These are phyloP conservation scores for Boletus edulis DNA, from an alignment of 768 basidiomycete genomes.

Conservation along the genomic window DNA sequence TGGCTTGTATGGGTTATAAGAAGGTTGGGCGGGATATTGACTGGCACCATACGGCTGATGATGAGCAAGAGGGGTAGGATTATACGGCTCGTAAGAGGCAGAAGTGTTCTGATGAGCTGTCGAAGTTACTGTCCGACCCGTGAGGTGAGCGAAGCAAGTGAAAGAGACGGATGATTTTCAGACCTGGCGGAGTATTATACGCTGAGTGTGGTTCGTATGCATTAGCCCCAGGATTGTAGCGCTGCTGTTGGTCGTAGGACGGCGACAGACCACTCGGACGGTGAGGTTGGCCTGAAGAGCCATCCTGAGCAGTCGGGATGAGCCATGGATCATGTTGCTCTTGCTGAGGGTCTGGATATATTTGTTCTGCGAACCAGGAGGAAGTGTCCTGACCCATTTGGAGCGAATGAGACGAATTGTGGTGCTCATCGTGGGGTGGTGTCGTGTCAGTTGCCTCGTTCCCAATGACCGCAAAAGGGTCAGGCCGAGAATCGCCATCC, in stretches of 20 bases:
- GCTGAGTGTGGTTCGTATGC: slow-evolving; percentile 21
- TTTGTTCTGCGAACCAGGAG: slow-evolving; percentile 38
- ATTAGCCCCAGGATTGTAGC: slow-evolving; percentile 30
- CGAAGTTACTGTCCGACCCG: slow-evolving; percentile 9
- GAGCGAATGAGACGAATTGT: slow-evolving; percentile 21
- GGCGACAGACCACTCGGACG: slow-evolving; percentile 9
- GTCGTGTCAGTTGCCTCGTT: slow-evolving; percentile 33
- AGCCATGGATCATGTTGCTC: slow-evolving; percentile 29
- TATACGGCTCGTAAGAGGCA: slow-evolving; percentile 26
- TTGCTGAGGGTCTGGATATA: slow-evolving; percentile 26
- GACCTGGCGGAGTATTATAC: slow-evolving; percentile 23
- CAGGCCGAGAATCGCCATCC: slow-evolving; percentile 52
- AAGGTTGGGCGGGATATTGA: slow-evolving; percentile 16
- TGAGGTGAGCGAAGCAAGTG: slow-evolving; percentile 4
- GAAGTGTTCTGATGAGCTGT: slow-evolving; percentile 10
- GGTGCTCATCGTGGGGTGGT: slow-evolving; percentile 25
- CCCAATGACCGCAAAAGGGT: slow-evolving; percentile 65
- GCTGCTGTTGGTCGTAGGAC: slow-evolving; percentile 30
- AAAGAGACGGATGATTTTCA: slow-evolving; percentile 4
- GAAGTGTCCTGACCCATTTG: slow-evolving; percentile 36
- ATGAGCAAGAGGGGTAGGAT: slow-evolving; percentile 14
- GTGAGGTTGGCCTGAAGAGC: slow-evolving; percentile 13
- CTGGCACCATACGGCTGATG: slow-evolving; percentile 14
- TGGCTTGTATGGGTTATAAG: slow-evolving; percentile 39
- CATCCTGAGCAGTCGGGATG: slow-evolving; percentile 20